Base-by-base conservation (phyloP, 768 basidiomycete genomes). In the Psilocybe cyanescens region DNA sequence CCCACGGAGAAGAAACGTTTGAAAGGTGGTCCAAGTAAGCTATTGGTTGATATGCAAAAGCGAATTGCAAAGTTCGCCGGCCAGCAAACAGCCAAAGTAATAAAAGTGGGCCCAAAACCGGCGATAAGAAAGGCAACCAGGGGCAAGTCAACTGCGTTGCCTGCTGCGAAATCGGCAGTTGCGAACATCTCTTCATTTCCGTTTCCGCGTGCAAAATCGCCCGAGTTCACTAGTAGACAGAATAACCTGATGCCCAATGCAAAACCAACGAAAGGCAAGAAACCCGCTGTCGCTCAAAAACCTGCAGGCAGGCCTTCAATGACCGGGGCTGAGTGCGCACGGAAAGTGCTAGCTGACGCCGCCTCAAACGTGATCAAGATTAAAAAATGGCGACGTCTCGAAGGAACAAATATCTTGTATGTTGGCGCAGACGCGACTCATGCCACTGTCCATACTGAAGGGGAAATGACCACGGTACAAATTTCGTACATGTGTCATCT, bases 381-480 rank as follows among this genome's bases (percentile, higher is more conserved):
- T 17, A 55, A 56, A 12, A 63, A 60, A 24, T 56, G 62, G 47
- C 71, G 70, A 58, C 83, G 81, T 66, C 76, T 90, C 19, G 73
- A 75, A 49, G 86, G 86, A 24, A 84, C 80, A 67, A 75, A 72
- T 50, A 83, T 91, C 33, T 86, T 84, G 67, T 89, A 86, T 66
- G 72, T 76, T 37, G 86, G 86, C 30, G 84, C 81, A 5, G 89
- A 91, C 70, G 78, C 81, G 78, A 76, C 69, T 28, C 79, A 76
- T 58, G 87, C 87, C 2, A 76, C 81, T 28, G 74, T 77, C 39
- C 69, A 69, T 48, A 90, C 88, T 3, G 80, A 80, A 48, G 78
- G 77, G 14, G 79, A 83, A 61, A 89, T 91, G 86, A 78, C 85
- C 12, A 71, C 85, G 39, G 89, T 90, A 75, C 67, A 87, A 77